A percentile compares a stretch with the other conserved stretches of the same genome.
phyloP scores from a whole-genome alignment of 2,329 filamentous ascomycete genomes.

The Salinomyces thailandicus region DNA sequence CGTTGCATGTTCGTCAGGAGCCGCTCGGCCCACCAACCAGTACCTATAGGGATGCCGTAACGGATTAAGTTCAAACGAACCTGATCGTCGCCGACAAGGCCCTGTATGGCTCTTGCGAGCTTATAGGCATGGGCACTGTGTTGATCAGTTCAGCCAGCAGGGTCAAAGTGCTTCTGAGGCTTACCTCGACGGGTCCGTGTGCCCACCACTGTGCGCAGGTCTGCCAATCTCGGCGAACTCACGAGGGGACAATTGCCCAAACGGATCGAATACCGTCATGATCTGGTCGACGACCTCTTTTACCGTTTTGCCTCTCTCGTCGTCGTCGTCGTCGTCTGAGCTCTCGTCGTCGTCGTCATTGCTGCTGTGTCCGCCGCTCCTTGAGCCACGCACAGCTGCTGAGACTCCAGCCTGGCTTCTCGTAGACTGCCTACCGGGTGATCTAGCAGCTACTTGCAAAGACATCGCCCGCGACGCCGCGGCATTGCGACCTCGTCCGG shows the following conservation, averaged over 20 bases:
- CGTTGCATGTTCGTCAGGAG: constrained; percentile 2
- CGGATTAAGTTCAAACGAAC: background rate
- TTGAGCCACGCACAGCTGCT: no score
- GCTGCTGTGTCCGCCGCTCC: background rate
- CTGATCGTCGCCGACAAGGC: background rate
- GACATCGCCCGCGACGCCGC: background rate
- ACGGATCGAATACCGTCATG: constrained; percentile 1
- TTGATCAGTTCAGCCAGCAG: no score
- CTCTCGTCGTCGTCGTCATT: background rate
- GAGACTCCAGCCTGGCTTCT: no score
- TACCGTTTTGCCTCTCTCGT: background rate
- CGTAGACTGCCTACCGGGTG: no score
- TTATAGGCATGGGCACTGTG: no score
- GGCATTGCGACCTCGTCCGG: constrained; percentile 1
- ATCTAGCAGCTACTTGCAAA: no score
- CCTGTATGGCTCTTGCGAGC: background rate
- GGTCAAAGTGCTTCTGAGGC: background rate
- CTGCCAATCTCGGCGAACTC: constrained; percentile 1
- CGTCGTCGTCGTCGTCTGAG: background rate
- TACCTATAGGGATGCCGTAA: background rate
- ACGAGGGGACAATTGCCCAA: background rate
- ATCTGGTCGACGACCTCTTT: constrained; percentile 2
- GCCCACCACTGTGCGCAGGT: background rate
- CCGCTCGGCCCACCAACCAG: constrained; percentile 2
- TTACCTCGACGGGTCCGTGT: background rate